These are phyloP conservation scores for Arabidopsis lyrata DNA, from an alignment of 441 rosid genomes.

Conservation along the genomic window DNA sequence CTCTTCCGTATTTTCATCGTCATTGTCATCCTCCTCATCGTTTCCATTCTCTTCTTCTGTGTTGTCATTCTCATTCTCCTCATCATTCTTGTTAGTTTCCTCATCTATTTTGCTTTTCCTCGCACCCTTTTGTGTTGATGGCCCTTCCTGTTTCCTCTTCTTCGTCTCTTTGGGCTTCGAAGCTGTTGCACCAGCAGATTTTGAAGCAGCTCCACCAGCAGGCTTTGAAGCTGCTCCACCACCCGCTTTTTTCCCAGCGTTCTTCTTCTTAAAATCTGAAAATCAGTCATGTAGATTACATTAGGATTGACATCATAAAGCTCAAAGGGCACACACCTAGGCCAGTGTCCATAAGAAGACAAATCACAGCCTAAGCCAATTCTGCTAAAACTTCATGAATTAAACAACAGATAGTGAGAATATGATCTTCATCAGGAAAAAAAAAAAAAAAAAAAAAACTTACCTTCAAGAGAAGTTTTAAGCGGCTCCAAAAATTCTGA, in stretches of 20 bases:
- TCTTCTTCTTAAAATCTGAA: constrained; percentile 70
- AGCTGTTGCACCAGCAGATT: constrained; percentile 42
- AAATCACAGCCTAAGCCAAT: not conserved
- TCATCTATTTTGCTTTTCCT: constrained; percentile 37
- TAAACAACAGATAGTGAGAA: not conserved
- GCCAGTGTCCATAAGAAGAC: no score
- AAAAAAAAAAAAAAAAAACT: not conserved
- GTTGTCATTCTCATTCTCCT: constrained; percentile 21
- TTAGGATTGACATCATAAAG: no score
- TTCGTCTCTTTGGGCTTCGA: constrained; percentile 53
- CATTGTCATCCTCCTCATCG: constrained; percentile 14
- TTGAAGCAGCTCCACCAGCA: constrained; percentile 37
- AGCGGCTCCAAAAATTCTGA: constrained; percentile 81
- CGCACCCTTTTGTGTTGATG: constrained; percentile 14
- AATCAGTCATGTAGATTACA: constrained; percentile 1
- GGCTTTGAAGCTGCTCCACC: constrained; percentile 27
- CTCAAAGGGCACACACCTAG: no score
- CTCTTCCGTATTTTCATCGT: constrained; percentile 15
- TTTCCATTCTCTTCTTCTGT: constrained; percentile 26
- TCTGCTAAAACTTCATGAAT: not conserved
- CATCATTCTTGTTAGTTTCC: constrained; percentile 4
- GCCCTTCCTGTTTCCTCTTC: constrained; percentile 53
- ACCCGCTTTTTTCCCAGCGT: constrained; percentile 61
- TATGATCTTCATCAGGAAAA: not conserved
- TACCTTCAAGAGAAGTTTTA: constrained; percentile 77